Base-by-base conservation (phyloP, 768 basidiomycete genomes). In the Guyanaporus albipodus region DNA sequence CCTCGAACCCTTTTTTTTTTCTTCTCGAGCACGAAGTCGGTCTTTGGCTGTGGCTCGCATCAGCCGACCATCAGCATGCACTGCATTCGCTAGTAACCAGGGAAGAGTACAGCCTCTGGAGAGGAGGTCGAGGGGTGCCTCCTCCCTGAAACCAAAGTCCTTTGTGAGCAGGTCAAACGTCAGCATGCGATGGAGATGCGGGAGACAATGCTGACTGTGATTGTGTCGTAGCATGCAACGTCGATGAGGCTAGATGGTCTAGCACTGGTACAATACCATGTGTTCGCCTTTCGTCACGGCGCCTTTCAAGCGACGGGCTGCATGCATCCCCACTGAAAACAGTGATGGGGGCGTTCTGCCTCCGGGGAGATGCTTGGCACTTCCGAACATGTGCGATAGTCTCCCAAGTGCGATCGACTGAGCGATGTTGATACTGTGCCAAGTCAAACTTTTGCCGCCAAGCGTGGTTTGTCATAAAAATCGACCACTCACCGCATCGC, bases 161-260 rank as follows among this genome's bases (percentile, higher is more conserved):
- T 34, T 28, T 4, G n/a, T n/a, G n/a, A 14, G 19, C 19, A 14
- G 22, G 27, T 6, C 42, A 28, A 46, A 33, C 11, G 14, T 29
- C 17, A 19, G 21, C 6, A 15, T 41, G 12, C 2, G 17, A 21
- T 24, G 28, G 29, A 11, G 18, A 4, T 8, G 14, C 2, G n/a
- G n/a, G n/a, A n/a, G n/a, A n/a, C 14, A 4, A 21, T 14, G 11
- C 33, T 24, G 10, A 49, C 55, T 39, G 8, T 51, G 52, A 19
- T 51, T 50, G 32, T 50, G 32, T 44, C 28, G 29, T 48, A 33
- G 18, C 42, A 45, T 8, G 44, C 37, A 28, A 49, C 47, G 19
- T 58, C 47, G 14, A 45, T 8, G 12, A 54, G 37, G 23, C n/a
- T n/a, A 60, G 40, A 21, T 44, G 46, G 23, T 46, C 50, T 26